Evolutionary conservation across 73 alveolate species (phyloP).

Genomic region (Tetrahymena malaccensis): DNA sequence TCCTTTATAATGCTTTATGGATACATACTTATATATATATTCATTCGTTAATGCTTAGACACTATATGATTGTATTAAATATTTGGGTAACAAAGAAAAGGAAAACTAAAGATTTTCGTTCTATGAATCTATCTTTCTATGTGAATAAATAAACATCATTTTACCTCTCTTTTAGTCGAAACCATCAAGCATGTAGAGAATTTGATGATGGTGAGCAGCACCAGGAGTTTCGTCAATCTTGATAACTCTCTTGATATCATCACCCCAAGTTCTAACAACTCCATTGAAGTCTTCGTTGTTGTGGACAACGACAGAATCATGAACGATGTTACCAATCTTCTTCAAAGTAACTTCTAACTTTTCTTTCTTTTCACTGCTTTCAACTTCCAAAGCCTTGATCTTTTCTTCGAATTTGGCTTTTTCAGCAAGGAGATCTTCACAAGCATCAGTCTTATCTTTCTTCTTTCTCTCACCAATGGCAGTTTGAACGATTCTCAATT

Average conservation of each 20-base stretch:
- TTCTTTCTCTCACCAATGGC: slow-evolving; percentile 64
- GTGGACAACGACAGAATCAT: slow-evolving; percentile 84
- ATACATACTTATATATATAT: too few species aligned
- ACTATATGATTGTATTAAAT: background rate
- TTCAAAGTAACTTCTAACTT: slow-evolving; percentile 22
- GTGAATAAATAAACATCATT: background rate
- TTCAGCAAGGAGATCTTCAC: background rate
- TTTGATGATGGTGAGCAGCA: slow-evolving; percentile 86
- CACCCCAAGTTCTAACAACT: slow-evolving; percentile 87
- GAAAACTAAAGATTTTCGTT: background rate
- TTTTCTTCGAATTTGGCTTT: slow-evolving; percentile 15
- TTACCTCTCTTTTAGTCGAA: slow-evolving; percentile 82
- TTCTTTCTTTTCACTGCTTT: slow-evolving; percentile 1
- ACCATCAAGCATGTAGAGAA: slow-evolving; percentile 81
- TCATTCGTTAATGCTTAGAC: background rate
- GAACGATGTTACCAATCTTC: slow-evolving; percentile 79
- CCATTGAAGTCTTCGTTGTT: slow-evolving; percentile 89
- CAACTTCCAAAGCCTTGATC: slow-evolving; percentile 49
- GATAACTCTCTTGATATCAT: slow-evolving; percentile 45
- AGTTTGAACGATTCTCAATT: slow-evolving; percentile 47
- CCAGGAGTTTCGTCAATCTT: slow-evolving; percentile 83
- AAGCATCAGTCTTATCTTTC: slow-evolving; percentile 45
- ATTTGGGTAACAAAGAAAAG: background rate
- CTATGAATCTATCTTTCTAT: background rate
- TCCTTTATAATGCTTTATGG: background rate